Evolutionary conservation across 202 grass and related monocot species (phyloP), one percentile per base, ranked within the genome.

Genomic region (Eragrostis tef): DNA sequence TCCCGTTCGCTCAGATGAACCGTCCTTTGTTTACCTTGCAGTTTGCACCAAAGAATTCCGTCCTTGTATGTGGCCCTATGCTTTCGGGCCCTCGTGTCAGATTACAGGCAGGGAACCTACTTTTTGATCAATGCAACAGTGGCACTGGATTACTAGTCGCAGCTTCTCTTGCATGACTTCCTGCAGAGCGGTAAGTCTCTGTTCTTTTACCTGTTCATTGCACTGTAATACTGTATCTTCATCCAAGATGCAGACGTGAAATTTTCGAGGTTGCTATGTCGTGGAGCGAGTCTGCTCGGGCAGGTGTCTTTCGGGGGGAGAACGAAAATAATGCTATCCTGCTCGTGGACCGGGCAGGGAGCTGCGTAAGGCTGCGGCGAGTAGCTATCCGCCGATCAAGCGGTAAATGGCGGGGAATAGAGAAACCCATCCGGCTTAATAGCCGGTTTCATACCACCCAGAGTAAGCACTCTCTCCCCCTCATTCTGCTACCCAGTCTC

Each of bases 71-170:
- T 67, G 21, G 70, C 62, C 42, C 26, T 31, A 1, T 45, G 20
- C 20, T 10, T 4, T 7, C 19, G 81, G 47, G 0, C 22, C 81
- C 74, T 51, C 31, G 49, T 54, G 75, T 79, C 60, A 74, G 17
- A 54, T 15, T 5, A 41, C 6, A 19, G 46, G 17, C 31, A 29
- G 21, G 7, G 15, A 13, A 6, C 4, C 58, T 8, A 9, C 19
- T 59, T 39, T 29, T 75, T 72, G 71, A 61, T 85, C 58, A 77
- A 47, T 75, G 64, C 65, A 74, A 81, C 58, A 50, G 43, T 59
- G 19, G 26, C 41, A 43, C 10, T 60, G 27, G 26, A 39, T 48
- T 81, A 57, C 41, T 13, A 62, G 15, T 62, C 24, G 11, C 5
- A 1, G 58, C 1, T 62, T 62, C 22, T 62, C 11, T 62, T 62